Percentiles rank a stretch among this genome's conserved stretches.
Evolutionary conservation across 2,329 filamentous ascomycete species (phyloP).

Genomic region (Phyllachora maydis): DNA sequence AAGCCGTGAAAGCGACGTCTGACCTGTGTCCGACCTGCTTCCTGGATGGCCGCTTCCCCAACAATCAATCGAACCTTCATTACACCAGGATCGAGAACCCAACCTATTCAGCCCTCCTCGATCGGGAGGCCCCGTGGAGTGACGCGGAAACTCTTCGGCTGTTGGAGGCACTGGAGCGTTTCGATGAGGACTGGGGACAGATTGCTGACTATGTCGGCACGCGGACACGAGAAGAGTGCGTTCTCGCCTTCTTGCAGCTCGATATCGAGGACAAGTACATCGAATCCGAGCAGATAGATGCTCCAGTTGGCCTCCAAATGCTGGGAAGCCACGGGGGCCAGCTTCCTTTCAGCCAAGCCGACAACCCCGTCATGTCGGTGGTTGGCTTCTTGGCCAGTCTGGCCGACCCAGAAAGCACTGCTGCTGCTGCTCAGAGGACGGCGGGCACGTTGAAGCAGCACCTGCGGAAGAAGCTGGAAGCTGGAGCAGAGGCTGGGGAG

Average conservation of each 20-base stretch:
- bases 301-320: constrained; percentile 38
- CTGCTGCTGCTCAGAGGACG: constrained; percentile 73
- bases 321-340: constrained; percentile 52
- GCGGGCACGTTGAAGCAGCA: constrained; percentile 70
- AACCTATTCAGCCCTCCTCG: constrained; percentile 56
- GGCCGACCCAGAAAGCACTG: constrained; percentile 74
- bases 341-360: constrained; percentile 75
- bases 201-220: constrained; percentile 86
- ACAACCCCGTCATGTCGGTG: constrained; percentile 93
- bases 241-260: constrained; percentile 85
- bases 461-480: constrained; percentile 58
- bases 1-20: constrained; percentile 51
- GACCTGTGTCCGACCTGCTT: constrained; percentile 87
- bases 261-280: constrained; percentile 97
- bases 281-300: constrained; percentile 47
- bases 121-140: constrained; percentile 76
- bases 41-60: constrained; percentile 64
- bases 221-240: constrained; percentile 84
- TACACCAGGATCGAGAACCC: constrained; percentile 82
- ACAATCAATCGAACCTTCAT: constrained; percentile 56
- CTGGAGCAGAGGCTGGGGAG: constrained; percentile 13
- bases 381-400: constrained; percentile 85
- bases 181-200: constrained; percentile 88
- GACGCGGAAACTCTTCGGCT: constrained; percentile 79
- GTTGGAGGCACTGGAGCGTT: constrained; percentile 77